Conservation (phyloP, 208 protist species). For the Trypanosoma mega region DNA sequence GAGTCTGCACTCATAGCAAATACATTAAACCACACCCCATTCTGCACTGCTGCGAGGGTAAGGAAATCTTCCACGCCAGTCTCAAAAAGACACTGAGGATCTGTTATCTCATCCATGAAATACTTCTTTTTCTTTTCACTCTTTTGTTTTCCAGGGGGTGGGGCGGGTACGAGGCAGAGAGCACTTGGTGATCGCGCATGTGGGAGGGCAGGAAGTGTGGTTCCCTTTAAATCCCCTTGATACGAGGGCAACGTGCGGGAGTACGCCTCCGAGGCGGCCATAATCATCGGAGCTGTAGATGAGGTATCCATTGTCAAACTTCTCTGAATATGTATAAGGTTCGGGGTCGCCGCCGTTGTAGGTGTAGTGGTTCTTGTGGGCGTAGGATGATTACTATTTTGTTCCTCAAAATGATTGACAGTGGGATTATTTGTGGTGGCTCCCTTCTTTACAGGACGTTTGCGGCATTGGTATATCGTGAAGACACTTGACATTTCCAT, state of each 20-base stretch:
- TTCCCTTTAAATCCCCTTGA: background rate
- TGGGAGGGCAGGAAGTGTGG: constrained; percentile 22
- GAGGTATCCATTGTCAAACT: no score
- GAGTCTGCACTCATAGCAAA: constrained; percentile 19
- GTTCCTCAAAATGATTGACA: no score
- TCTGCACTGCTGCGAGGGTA: background rate
- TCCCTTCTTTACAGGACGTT: background rate
- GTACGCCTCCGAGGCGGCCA: no score
- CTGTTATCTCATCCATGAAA: constrained; percentile 8
- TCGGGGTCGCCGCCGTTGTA: no score
- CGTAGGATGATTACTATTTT: no score
- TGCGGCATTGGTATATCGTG: constrained; percentile 1
- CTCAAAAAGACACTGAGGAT: constrained; percentile 18
- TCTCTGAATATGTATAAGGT: no score
- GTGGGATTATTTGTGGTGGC: no score
- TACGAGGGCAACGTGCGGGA: no score
- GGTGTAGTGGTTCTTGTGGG: no score
- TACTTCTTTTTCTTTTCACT: background rate
- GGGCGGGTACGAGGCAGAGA: constrained; percentile 5
- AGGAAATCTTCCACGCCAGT: constrained; percentile 7
- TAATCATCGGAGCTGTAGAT: no score
- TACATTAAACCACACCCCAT: constrained; percentile 5
- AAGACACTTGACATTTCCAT: constrained; percentile 25
- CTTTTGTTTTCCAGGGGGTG: constrained; percentile 1
- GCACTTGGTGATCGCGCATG: constrained; percentile 3